Conservation (phyloP, 148 eudicot genomes). For the Rhododendron simsii region DNA sequence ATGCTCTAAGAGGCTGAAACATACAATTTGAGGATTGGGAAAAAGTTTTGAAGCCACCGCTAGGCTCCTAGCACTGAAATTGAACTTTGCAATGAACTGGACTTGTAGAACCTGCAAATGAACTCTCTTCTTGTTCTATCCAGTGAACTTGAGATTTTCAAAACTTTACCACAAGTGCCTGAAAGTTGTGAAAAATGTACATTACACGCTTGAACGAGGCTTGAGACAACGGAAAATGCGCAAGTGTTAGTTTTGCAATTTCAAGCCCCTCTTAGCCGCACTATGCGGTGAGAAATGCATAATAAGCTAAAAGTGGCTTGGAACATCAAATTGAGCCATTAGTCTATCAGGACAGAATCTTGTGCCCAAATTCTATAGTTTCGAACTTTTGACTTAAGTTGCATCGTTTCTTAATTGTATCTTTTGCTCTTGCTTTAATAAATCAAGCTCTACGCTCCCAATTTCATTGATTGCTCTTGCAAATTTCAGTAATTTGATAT, state of each 20-base stretch:
- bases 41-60: not conserved
- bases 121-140: too few relatives aligned
- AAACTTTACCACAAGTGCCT: too few relatives aligned
- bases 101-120: not conserved
- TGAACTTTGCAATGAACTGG: not conserved
- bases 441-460: too few relatives aligned
- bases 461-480: too few relatives aligned
- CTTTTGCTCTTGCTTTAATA: too few relatives aligned
- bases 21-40: not conserved
- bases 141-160: too few relatives aligned
- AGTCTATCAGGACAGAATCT: not conserved
- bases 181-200: not conserved
- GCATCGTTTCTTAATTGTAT: too few relatives aligned
- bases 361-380: not conserved
- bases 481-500: too few relatives aligned
- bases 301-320: not conserved
- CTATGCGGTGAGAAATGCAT: not conserved
- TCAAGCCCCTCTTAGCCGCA: too few relatives aligned
- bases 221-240: too few relatives aligned
- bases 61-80: not conserved
- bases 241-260: too few relatives aligned
- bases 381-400: too few relatives aligned
- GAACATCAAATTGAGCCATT: not conserved
- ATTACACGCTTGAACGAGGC: not conserved
- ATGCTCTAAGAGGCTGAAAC: not conserved